These are phyloP conservation scores for Fagopyrum esculentum DNA, from an alignment of 148 eudicot genomes.

Conservation along the genomic window DNA sequence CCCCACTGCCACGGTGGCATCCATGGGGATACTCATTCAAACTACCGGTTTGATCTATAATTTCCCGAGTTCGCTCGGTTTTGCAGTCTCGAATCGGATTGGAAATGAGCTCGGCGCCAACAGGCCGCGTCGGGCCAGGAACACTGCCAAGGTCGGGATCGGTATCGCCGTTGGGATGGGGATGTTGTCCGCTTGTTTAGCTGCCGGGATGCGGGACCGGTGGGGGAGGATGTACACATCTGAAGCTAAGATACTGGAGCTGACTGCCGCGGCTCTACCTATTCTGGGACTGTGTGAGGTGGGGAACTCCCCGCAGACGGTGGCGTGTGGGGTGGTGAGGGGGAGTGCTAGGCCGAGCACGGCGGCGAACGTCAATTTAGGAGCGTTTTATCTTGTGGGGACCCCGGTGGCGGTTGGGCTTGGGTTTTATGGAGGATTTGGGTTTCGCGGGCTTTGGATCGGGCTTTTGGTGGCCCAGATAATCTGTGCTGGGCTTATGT, in stretches of 20 bases:
- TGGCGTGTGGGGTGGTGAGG: conserved; percentile 69
- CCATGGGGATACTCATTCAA: conserved; percentile 77
- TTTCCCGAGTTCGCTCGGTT: conserved; percentile 65
- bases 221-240: conserved; percentile 58
- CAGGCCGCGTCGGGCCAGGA: conserved; percentile 39
- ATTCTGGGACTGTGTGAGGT: conserved; percentile 71
- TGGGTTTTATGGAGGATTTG: conserved; percentile 40
- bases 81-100: conserved; percentile 59
- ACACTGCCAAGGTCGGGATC: conserved; percentile 35
- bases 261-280: conserved; percentile 54
- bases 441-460: conserved; percentile 65
- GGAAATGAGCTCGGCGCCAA: conserved; percentile 64
- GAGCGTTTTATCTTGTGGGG: conserved; percentile 59
- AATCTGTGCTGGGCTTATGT: conserved; percentile 63
- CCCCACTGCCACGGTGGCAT: conserved; percentile 58
- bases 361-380: conserved; percentile 55
- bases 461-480: conserved; percentile 62
- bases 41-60: conserved; percentile 63
- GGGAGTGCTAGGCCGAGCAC: conserved; percentile 63
- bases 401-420: conserved; percentile 65
- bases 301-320: conserved; percentile 74
- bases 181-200: conserved; percentile 36
- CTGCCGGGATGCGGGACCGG: conserved; percentile 23
- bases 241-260: conserved; percentile 39
- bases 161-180: conserved; percentile 48